Percentiles rank a stretch among this genome's conserved stretches.
phyloP scores from a whole-genome alignment of 139 green algal genomes.

The Yamagishiella unicocca region DNA sequence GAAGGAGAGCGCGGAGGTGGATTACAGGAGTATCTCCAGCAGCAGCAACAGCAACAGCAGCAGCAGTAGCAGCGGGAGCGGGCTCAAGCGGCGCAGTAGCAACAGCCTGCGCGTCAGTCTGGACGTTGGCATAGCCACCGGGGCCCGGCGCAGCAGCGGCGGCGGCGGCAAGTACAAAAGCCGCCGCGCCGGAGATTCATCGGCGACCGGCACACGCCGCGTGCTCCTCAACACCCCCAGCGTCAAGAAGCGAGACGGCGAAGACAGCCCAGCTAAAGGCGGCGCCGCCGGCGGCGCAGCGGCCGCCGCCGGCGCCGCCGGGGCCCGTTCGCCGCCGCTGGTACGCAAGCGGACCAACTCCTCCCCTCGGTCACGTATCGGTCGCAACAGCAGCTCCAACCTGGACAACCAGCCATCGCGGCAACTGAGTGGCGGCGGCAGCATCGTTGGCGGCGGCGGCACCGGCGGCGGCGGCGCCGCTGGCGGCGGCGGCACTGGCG shows the following conservation, averaged over 20 bases:
- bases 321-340: background rate
- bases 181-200: background rate
- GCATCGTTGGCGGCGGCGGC: background rate
- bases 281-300: background rate
- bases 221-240: slow-evolving; percentile 20
- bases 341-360: background rate
- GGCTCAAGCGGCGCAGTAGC: background rate
- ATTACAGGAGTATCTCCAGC: background rate
- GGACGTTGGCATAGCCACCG: background rate
- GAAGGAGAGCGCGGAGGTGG: background rate
- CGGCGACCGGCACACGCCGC: background rate
- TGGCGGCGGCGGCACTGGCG: slow-evolving; percentile 6
- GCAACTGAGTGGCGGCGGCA: background rate
- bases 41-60: background rate
- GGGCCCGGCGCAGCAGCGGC: background rate
- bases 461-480: background rate
- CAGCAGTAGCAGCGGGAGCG: background rate
- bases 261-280: background rate
- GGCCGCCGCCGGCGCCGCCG: background rate
- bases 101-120: background rate
- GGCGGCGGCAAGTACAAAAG: background rate
- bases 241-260: background rate
- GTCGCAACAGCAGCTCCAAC: background rate
- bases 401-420: background rate
- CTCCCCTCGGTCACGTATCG: background rate